Base-by-base conservation (phyloP, 768 basidiomycete species). In the Sporobolomyces roseus region DNA sequence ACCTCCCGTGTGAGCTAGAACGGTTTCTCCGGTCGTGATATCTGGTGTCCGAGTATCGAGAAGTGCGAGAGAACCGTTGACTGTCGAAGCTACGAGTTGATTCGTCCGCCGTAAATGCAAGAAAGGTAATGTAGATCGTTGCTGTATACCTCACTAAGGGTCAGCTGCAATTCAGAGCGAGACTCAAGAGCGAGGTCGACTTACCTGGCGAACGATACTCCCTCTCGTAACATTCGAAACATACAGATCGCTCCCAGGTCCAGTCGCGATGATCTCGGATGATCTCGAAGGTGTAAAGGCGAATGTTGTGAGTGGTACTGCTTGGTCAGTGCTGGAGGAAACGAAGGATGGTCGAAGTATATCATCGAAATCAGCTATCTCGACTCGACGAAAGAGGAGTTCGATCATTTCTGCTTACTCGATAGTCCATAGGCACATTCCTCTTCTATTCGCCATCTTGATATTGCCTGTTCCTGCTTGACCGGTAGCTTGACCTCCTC, bases 1-100 rank as follows among this genome's bases (percentile, higher is more conserved):
- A 7, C 90, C 90, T 61, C 87, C 86, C 29, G 83, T 81, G 79
- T 98, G 93, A 0, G 92, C 91, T 74, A 85, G 86, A 25, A 90
- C 83, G 12, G 84, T 80, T 71, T 79, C 81, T 75, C 87, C 85
- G 12, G 75, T 76, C 62, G 83, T 81, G 65, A 79, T 82, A 12
- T 73, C 65, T 4, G 68, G 32, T 81, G 87, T 85, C 41, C 91
- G 85, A 9, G 88, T 83, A 69, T 86, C 83, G 74, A 91, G 87
- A 10, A 85, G 81, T 30, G 89, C 85, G 17, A 94, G 66, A 50
- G 61, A 74, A 25, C 71, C 76, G 50, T 56, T 74, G 16, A 67
- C 52, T 48, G 66, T 67, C 16, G 69, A 76, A 2, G 53, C 74
- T 41, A 65, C 62, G 36, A 62, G 68, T n/a, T 65, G 68, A 10